Base-by-base conservation (phyloP, 495 filamentous ascomycete genomes). In the Staphylotrichum tortipilum region DNA sequence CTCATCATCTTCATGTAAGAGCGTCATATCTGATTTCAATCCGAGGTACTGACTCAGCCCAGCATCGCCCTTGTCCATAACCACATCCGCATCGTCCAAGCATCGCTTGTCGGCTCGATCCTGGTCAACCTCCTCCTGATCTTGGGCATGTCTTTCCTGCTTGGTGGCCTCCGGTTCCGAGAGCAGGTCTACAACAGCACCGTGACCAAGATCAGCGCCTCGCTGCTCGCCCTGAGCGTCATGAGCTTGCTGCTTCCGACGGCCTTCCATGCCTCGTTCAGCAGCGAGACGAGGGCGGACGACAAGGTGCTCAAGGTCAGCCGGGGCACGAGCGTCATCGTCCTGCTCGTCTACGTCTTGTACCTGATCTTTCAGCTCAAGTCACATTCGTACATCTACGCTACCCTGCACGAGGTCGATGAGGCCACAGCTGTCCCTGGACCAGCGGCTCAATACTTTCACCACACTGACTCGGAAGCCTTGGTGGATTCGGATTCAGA, bases 101-200 rank as follows among this genome's bases (percentile, higher is more conserved):
- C 89, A 26, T 89, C 89, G 0, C 69, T 95, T 50, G 71, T 95
- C 18, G 89, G 89, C 18, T 94, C 88, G 0, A 94, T 95, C 54
- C 73, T 95, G 43, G 85, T 86, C 30, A 94, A 95, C 57, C 65
- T 95, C 35, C 75, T 95, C 11, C 76, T 95, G 39, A 94, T 95
- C 62, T 71, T 94, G 51, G 89, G 89, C 54, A 91, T 94, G 87
- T 84, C 84, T 33, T 94, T 94, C 64, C 70, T 94, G 29, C 70
- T 91, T 30, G 89, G 89, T 58, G 89, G 89, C 47, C 72, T 95
- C 39, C 83, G 88, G 47, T 95, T 83, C 67, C 84, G 82, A 52
- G 89, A 95, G 73, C 89, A 89, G 80, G 82, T 94, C 52, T 95
- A 95, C 69, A 95, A 95, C 67, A 92, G 81, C 68, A 94, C 87